Percentiles rank a stretch among this genome's conserved stretches.
These are phyloP conservation scores for Aurantiochytrium sp. DNA, from an alignment of 108 stramenopile species.

Conservation along the genomic window DNA sequence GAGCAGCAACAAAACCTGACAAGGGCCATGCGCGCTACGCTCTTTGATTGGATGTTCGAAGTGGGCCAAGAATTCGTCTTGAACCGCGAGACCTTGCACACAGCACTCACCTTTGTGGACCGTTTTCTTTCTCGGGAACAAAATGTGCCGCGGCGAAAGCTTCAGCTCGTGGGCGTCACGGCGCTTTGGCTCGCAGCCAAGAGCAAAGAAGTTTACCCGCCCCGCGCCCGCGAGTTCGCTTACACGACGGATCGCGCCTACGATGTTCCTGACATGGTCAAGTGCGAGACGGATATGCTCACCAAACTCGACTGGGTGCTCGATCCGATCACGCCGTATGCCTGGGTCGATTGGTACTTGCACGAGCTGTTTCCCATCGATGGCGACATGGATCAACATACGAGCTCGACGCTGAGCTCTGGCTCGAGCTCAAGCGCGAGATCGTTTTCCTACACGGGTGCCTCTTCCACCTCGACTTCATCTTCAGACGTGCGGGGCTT, in stretches of 20 bases:
- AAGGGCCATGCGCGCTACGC: not conserved
- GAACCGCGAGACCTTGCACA: slow-evolving; percentile 10
- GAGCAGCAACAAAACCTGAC: not conserved
- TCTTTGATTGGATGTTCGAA: slow-evolving; percentile 19
- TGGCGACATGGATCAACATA: not conserved
- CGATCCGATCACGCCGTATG: not conserved
- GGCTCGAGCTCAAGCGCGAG: too few relatives aligned
- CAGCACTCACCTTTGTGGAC: not conserved
- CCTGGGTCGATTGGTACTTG: slow-evolving; percentile 2
- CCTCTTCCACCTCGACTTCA: not conserved
- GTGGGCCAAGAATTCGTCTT: not conserved
- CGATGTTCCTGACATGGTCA: not conserved
- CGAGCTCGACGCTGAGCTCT: too few relatives aligned
- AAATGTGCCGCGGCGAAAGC: not conserved
- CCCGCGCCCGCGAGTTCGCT: not conserved
- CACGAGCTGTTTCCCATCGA: not conserved
- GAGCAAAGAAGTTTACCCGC: not conserved
- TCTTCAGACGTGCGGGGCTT: not conserved
- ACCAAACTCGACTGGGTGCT: not conserved
- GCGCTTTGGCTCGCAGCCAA: slow-evolving; percentile 14
- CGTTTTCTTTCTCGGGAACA: not conserved
- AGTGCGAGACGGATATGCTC: not conserved
- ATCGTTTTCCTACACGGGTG: too few relatives aligned
- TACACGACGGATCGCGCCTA: not conserved
- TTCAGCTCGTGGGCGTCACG: not conserved